Evolutionary conservation across 345 rosid species (phyloP).

Genomic region (Eucalyptus shirleyi): DNA sequence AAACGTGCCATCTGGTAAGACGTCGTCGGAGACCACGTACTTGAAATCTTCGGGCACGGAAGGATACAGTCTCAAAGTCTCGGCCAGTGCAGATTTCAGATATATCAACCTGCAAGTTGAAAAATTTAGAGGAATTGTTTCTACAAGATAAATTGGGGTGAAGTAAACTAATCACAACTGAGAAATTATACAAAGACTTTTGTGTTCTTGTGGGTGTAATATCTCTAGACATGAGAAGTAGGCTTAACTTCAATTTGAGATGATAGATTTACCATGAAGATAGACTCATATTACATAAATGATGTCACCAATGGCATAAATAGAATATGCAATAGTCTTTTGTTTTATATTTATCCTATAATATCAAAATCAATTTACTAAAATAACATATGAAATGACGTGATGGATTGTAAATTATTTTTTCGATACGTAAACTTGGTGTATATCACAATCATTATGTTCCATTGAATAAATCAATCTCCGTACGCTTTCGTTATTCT

Average conservation of each 20-base stretch:
- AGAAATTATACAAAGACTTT: neutral
- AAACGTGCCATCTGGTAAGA: conserved; percentile 66
- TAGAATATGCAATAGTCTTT: neutral
- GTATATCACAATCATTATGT: neutral
- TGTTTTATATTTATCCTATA: neutral
- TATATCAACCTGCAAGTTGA: conserved; percentile 12
- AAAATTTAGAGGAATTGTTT: neutral
- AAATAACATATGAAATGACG: neutral
- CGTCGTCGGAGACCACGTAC: conserved; percentile 61
- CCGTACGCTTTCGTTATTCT: neutral
- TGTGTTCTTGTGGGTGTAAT: neutral
- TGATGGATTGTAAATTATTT: neutral
- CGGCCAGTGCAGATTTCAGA: conserved; percentile 79
- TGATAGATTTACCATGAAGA: neutral
- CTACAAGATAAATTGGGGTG: neutral
- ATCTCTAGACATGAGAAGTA: neutral
- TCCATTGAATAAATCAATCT: neutral
- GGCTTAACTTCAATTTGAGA: neutral
- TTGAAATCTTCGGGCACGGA: conserved; percentile 90
- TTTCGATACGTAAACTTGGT: neutral
- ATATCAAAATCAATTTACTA: neutral
- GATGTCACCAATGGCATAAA: neutral
- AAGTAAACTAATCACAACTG: neutral
- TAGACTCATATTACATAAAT: neutral
- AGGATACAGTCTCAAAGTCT: conserved; percentile 78